Conservation (phyloP, 2,329 filamentous ascomycete species). For the Hypoxylon sp. region DNA sequence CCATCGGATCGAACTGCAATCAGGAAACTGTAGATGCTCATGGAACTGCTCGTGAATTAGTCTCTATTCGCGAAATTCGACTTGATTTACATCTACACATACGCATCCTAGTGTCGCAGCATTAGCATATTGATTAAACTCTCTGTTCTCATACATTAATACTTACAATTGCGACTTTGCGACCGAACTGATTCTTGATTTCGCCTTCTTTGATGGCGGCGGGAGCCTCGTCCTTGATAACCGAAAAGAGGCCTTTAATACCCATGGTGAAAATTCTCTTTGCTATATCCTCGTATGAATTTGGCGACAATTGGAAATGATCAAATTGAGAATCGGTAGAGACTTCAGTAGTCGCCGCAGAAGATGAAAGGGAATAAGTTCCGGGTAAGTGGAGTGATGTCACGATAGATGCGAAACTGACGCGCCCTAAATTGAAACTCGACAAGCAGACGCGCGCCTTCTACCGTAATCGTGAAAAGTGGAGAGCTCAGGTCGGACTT, state of each 20-base stretch:
- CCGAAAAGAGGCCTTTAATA: slow-evolving; percentile 81
- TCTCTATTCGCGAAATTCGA: slow-evolving; percentile 16
- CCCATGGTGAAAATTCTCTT: slow-evolving; percentile 63
- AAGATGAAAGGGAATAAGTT: slow-evolving; percentile 17
- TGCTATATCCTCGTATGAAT: background rate
- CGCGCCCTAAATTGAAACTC: slow-evolving; percentile 34
- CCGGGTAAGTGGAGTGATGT: slow-evolving; percentile 38
- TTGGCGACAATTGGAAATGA: background rate
- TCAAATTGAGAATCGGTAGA: background rate
- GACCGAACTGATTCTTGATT: slow-evolving; percentile 98
- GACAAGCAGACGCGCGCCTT: slow-evolving; percentile 39
- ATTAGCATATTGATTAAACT: slow-evolving; percentile 37
- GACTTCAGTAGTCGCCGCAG: background rate
- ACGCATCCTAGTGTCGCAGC: slow-evolving; percentile 68
- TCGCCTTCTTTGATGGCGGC: slow-evolving; percentile 95
- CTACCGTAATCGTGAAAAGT: slow-evolving; percentile 32
- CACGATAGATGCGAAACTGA: slow-evolving; percentile 43
- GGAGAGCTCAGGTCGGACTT: background rate
- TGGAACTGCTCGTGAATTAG: slow-evolving; percentile 72
- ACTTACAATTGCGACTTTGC: slow-evolving; percentile 96
- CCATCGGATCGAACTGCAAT: slow-evolving; percentile 97
- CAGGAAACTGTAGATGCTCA: slow-evolving; percentile 99
- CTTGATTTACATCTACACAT: slow-evolving; percentile 49
- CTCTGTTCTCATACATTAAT: background rate
- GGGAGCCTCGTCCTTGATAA: slow-evolving; percentile 94